phyloP scores from a whole-genome alignment of 2,329 filamentous ascomycete genomes.

The Xylariaceae sp. region DNA sequence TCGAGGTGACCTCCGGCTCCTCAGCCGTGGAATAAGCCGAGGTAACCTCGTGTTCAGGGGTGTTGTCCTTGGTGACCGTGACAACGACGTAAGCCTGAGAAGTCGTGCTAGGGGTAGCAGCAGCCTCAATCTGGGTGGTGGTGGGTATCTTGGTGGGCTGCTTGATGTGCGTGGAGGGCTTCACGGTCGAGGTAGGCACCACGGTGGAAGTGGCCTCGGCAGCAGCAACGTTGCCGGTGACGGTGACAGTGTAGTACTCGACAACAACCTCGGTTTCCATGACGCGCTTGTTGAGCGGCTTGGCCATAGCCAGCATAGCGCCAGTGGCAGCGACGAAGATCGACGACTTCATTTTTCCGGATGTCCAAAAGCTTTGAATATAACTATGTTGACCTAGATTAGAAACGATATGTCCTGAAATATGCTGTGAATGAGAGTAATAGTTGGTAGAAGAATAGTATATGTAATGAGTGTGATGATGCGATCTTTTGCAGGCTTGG shows the following conservation, averaged over 20 bases:
- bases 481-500: constrained; percentile 2
- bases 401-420: constrained; percentile 1
- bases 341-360: constrained; percentile 38
- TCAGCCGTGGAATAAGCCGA: neutral
- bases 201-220: constrained; percentile 2
- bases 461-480: constrained; percentile 12
- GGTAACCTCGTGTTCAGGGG: neutral
- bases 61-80: constrained; percentile 12
- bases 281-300: constrained; percentile 31
- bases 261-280: constrained; percentile 32
- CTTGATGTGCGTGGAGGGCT: constrained; percentile 4
- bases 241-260: constrained; percentile 32
- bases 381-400: constrained; percentile 11
- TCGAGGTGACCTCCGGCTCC: neutral
- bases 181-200: neutral
- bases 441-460: constrained; percentile 4
- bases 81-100: constrained; percentile 13
- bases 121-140: too few species aligned
- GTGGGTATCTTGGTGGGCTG: constrained; percentile 3
- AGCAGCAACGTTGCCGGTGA: constrained; percentile 27
- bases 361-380: constrained; percentile 7
- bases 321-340: constrained; percentile 32
- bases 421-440: constrained; percentile 3
- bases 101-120: constrained; percentile 3
- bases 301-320: constrained; percentile 32